These are phyloP conservation scores for Geosiphon pyriformis DNA, from an alignment of 192 early-diverging fungal genomes.

Conservation along the genomic window DNA sequence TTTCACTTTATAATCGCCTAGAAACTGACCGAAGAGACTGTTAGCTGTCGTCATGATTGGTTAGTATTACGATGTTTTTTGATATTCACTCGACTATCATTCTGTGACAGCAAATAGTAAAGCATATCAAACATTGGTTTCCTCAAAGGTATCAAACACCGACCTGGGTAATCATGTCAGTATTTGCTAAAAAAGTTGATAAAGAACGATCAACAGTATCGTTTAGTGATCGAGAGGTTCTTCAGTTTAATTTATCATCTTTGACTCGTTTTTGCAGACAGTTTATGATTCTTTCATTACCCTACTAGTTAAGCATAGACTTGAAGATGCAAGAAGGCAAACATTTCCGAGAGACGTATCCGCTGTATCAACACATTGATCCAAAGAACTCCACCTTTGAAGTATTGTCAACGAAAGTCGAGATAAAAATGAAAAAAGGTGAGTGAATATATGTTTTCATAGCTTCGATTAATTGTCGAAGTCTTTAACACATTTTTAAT, in stretches of 20 bases:
- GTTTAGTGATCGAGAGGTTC: conserved; percentile 59
- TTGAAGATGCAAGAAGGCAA: conserved; percentile 75
- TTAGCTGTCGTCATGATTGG: conserved; percentile 87
- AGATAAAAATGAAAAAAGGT: conserved; percentile 74
- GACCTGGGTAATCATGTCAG: conserved; percentile 73
- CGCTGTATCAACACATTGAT: conserved; percentile 72
- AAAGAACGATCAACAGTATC: conserved; percentile 61
- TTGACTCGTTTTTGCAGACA: no score
- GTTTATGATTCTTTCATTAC: no score
- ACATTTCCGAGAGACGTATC: conserved; percentile 60
- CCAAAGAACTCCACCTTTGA: conserved; percentile 59
- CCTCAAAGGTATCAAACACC: conserved; percentile 88
- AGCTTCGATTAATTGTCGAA: no score
- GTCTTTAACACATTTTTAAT: no score
- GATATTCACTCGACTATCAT: no score
- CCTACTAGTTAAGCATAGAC: no score
- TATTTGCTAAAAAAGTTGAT: conserved; percentile 92
- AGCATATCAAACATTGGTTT: no score
- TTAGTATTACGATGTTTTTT: conserved; percentile 4
- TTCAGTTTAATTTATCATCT: no score
- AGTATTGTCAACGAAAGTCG: conserved; percentile 71
- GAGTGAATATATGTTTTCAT: no score
- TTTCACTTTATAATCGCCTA: conserved; percentile 15
- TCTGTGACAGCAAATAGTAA: no score
- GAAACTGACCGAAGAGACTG: conserved; percentile 42